Evolutionary conservation across 2,329 filamentous ascomycete species (phyloP).

Genomic region (Diaporthe ilicicola): DNA sequence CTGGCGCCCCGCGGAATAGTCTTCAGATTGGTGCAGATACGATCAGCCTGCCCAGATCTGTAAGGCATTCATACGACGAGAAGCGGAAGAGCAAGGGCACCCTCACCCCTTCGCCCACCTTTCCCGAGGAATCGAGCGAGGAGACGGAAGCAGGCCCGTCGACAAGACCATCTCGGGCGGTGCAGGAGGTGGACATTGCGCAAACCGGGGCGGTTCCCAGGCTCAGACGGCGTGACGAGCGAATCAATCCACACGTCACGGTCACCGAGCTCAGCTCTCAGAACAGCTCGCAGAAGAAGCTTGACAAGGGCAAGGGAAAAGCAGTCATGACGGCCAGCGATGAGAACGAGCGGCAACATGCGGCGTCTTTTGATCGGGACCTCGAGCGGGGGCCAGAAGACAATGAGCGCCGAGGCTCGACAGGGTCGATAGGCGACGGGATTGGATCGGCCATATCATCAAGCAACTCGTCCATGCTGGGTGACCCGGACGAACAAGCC

Average conservation of each 20-base stretch:
- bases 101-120: conserved; percentile 43
- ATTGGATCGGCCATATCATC: conserved; percentile 65
- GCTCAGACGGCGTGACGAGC: conserved; percentile 4
- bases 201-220: conserved; percentile 41
- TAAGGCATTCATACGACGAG: conserved; percentile 63
- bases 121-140: conserved; percentile 35
- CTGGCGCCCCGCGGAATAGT: conserved; percentile 54
- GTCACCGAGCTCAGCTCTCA: neutral
- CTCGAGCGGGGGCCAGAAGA: conserved; percentile 63
- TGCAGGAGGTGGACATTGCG: conserved; percentile 35
- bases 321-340: conserved; percentile 52
- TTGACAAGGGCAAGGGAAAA: conserved; percentile 62
- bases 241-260: conserved; percentile 16
- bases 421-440: conserved; percentile 57
- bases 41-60: conserved; percentile 61
- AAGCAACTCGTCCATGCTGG: conserved; percentile 68
- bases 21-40: conserved; percentile 61
- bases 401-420: conserved; percentile 55
- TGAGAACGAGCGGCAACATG: conserved; percentile 40
- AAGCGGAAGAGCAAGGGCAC: conserved; percentile 45
- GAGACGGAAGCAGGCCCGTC: conserved; percentile 33
- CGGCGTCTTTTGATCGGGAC: conserved; percentile 55
- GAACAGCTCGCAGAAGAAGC: neutral
- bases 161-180: conserved; percentile 28
- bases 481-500: conserved; percentile 68